phyloP scores from a whole-genome alignment of 2,329 filamentous ascomycete genomes.

The Aspergillus pseudoviridinutans region DNA sequence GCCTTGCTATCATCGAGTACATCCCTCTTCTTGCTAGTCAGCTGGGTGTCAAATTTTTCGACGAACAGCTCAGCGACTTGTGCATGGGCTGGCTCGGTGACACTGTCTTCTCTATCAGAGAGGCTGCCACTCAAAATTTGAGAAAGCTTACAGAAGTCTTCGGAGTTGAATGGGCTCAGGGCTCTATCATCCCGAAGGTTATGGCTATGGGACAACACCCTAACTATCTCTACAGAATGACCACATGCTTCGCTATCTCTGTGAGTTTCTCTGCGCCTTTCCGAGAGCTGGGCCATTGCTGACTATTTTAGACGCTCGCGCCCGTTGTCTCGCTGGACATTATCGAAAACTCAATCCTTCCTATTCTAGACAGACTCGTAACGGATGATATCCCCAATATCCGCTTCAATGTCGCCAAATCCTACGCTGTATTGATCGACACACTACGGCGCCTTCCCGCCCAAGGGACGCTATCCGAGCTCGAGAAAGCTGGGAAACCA shows the following conservation, averaged over 20 bases:
- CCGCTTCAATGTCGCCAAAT: constrained; percentile 98
- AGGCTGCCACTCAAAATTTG: constrained; percentile 93
- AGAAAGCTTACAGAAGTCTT: constrained; percentile 99
- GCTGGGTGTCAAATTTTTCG: constrained; percentile 94
- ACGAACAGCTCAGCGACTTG: constrained; percentile 89
- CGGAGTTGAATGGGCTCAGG: constrained; percentile 94
- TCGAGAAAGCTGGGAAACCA: constrained; percentile 70
- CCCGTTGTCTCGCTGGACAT: constrained; percentile 90
- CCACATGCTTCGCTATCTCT: constrained; percentile 97
- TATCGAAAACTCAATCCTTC: constrained; percentile 87
- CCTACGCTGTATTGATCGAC: constrained; percentile 82
- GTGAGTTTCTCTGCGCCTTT: constrained; percentile 55
- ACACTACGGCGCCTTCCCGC: constrained; percentile 89
- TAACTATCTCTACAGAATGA: constrained; percentile 99
- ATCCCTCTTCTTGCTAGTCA: constrained; percentile 94
- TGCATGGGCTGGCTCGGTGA: constrained; percentile 99
- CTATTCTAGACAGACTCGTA: constrained; percentile 92
- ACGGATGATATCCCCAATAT: constrained; percentile 97
- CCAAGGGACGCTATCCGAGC: constrained; percentile 75
- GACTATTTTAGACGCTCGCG: constrained; percentile 70
- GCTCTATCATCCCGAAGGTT: constrained; percentile 96
- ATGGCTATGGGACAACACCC: constrained; percentile 97
- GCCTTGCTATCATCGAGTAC: constrained; percentile 98
- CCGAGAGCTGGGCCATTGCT: constrained; percentile 14
- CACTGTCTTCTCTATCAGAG: constrained; percentile 96